These are phyloP conservation scores for peach (Prunus persica) DNA, from an alignment of 306 rosid genomes.

Conservation along the genomic window DNA sequence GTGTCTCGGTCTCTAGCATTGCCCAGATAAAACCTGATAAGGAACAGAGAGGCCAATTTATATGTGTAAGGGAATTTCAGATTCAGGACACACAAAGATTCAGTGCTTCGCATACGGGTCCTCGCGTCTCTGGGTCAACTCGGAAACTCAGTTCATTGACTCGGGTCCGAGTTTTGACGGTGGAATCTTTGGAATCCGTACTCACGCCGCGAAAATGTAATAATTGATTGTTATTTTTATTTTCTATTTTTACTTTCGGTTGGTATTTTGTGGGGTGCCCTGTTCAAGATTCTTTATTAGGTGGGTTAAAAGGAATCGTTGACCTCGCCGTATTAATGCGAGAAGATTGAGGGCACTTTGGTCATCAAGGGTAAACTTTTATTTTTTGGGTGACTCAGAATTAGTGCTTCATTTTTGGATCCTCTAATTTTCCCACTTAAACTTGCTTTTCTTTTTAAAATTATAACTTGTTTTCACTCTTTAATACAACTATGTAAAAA, in stretches of 20 bases:
- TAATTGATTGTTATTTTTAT: not conserved
- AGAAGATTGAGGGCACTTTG: not conserved
- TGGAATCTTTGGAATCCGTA: constrained; percentile 56
- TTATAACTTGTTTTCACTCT: not conserved
- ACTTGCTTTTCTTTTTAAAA: not conserved
- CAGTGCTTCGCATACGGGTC: constrained; percentile 45
- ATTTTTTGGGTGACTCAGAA: not conserved
- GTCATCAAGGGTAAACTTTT: not conserved
- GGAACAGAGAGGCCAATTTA: constrained; percentile 33
- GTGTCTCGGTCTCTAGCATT: not conserved
- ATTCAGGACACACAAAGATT: constrained; percentile 62
- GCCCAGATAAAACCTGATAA: constrained; percentile 29
- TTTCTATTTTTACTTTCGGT: not conserved
- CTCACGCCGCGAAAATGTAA: constrained; percentile 39
- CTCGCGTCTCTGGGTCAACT: constrained; percentile 61
- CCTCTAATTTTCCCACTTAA: too few relatives aligned
- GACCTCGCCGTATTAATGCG: constrained; percentile 17
- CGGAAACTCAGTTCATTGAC: constrained; percentile 23
- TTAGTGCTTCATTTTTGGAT: too few relatives aligned
- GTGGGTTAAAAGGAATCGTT: constrained; percentile 34
- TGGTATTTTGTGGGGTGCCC: not conserved
- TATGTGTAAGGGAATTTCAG: constrained; percentile 31
- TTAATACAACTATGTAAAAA: not conserved
- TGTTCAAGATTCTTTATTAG: constrained; percentile 36
- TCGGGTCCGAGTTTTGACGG: not conserved